Base-by-base conservation (phyloP, 768 basidiomycete species). In the Multifurca ochricompacta region DNA sequence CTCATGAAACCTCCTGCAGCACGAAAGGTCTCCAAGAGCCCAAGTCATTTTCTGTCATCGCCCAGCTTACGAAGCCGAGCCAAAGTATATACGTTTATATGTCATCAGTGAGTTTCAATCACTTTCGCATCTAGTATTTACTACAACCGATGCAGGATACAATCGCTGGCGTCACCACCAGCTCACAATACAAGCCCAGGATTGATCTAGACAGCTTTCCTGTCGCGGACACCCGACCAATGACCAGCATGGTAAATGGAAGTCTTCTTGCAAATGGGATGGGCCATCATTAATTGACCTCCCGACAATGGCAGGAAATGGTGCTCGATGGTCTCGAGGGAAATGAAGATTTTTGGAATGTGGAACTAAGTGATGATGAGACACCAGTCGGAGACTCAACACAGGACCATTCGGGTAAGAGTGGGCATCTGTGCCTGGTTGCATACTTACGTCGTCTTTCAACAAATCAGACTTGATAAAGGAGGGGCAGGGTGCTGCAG, bases 21-120 rank as follows among this genome's bases (percentile, higher is more conserved):
- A 91, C 87, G 2, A 86, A 82, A 60, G 76, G 74, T 4, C 74
- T 93, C 49, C 75, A 69, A 54, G 76, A 78, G 16, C 65, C 69
- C 2, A 86, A 82, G 63, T 74, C 73, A 1, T 89, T 91, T 51
- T 72, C 71, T 14, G 67, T 94, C 19, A 73, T 67, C 1, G 82
- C 76, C 1, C 69, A 75, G 42, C 71, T 96, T 21, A 79, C 73
- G 10, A 89, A 83, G 61, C 87, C 89, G 3, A 91, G 88, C 61
- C 90, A 93, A 43, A 42, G 46, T 37, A 56, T 61, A 30, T 53
- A 30, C 25, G 54, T 60, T 19, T 55, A 69, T 70, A 71, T 40
- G 69, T 90, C 27, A 59, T 71, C 13, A 78, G 85, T 41, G 72
- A 77, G 23, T 76, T 27, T 1, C 18, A 51, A n/a, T 21, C 31